These are phyloP conservation scores for Pichia insulana DNA, from an alignment of 805 yeast species.

Conservation along the genomic window DNA sequence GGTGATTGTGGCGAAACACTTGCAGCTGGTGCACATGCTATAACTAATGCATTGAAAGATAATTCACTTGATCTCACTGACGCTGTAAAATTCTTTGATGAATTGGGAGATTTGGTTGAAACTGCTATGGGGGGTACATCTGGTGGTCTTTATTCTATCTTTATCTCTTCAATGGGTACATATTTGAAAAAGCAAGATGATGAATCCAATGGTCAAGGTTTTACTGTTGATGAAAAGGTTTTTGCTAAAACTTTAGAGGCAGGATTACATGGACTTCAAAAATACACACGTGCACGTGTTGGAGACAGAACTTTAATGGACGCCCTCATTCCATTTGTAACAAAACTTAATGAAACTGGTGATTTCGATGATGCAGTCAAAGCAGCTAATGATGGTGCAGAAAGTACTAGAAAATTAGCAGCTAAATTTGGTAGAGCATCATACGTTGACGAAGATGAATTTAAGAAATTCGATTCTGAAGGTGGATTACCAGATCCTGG, in stretches of 20 bases:
- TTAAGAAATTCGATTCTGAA: slow-evolving; percentile 38
- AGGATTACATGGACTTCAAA: slow-evolving; percentile 68
- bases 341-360: slow-evolving; percentile 40
- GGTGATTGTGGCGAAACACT: slow-evolving; percentile 96
- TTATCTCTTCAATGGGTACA: slow-evolving; percentile 64
- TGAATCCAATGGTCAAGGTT: slow-evolving; percentile 11
- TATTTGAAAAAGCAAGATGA: slow-evolving; percentile 33
- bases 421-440: slow-evolving; percentile 94
- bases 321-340: slow-evolving; percentile 80
- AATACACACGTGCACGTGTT: slow-evolving; percentile 78
- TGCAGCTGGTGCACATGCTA: slow-evolving; percentile 71
- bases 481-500: slow-evolving; percentile 95
- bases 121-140: slow-evolving; percentile 94
- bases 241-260: slow-evolving; percentile 42
- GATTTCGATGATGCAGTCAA: slow-evolving; percentile 52
- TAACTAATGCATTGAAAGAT: slow-evolving; percentile 42
- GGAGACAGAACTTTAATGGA: slow-evolving; percentile 90
- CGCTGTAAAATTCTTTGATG: slow-evolving; percentile 52
- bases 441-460: slow-evolving; percentile 62
- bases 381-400: slow-evolving; percentile 72
- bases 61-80: slow-evolving; percentile 34
- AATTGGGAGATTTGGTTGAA: slow-evolving; percentile 77
- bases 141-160: slow-evolving; percentile 87
- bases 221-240: slow-evolving; percentile 22
- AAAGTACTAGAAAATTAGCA: slow-evolving; percentile 59